These are phyloP conservation scores for Xylaria sp. DNA, from an alignment of 2,329 filamentous ascomycete species.

Conservation along the genomic window DNA sequence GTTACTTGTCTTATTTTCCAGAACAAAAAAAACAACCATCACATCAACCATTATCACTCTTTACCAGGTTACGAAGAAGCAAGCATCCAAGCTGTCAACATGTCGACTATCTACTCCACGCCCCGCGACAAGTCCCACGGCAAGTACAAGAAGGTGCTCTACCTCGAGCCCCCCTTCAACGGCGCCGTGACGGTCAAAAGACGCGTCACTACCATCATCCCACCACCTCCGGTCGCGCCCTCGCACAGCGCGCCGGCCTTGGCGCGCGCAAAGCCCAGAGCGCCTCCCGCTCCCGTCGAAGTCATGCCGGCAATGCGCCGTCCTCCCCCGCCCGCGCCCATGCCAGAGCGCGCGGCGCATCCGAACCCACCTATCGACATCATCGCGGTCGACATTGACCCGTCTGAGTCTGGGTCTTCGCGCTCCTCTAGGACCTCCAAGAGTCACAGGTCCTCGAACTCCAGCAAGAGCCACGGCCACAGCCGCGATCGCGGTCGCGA, in stretches of 20 bases:
- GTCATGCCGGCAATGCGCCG: slow-evolving; percentile 26
- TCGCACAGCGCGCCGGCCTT: slow-evolving; percentile 23
- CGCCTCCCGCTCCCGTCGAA: slow-evolving; percentile 23
- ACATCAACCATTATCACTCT: neutral
- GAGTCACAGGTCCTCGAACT: slow-evolving; percentile 27
- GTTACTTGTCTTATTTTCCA: no score
- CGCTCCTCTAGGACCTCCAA: slow-evolving; percentile 28
- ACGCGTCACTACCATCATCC: slow-evolving; percentile 37
- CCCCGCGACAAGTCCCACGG: slow-evolving; percentile 32
- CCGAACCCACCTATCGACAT: slow-evolving; percentile 35
- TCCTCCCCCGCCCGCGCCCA: slow-evolving; percentile 15
- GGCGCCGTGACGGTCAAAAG: slow-evolving; percentile 35
- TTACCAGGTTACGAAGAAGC: slow-evolving; percentile 3
- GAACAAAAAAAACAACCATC: neutral
- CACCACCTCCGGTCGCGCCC: slow-evolving; percentile 24
- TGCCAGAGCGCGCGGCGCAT: slow-evolving; percentile 18
- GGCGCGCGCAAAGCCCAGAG: slow-evolving; percentile 22
- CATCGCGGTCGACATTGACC: slow-evolving; percentile 40
- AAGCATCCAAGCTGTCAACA: slow-evolving; percentile 13
- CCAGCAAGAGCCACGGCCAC: slow-evolving; percentile 21
- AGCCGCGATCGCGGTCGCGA: slow-evolving; percentile 40
- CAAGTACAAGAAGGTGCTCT: slow-evolving; percentile 38
- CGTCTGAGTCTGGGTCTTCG: slow-evolving; percentile 23
- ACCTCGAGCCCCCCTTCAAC: slow-evolving; percentile 37
- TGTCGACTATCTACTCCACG: slow-evolving; percentile 30